A percentile compares a stretch with the other conserved stretches of the same genome.
Evolutionary conservation across 768 basidiomycete species (phyloP).

Genomic region (Boletus huronensis): DNA sequence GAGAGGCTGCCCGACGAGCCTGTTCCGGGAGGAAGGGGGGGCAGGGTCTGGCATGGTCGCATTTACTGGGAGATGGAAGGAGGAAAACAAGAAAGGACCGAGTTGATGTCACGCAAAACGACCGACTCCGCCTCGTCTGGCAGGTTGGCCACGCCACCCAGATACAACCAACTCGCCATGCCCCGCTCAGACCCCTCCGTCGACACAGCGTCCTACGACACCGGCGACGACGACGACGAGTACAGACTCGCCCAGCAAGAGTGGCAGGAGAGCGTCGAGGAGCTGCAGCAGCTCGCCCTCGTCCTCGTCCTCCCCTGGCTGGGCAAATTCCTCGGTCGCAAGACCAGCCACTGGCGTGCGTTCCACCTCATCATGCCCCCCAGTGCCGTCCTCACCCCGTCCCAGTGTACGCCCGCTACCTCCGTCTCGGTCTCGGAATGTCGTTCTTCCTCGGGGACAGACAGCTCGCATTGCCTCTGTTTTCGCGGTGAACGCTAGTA

Average conservation of each 20-base stretch:
- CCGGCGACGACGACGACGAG: slow-evolving; percentile 63
- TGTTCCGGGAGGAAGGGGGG: slow-evolving; percentile 34
- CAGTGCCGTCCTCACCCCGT: slow-evolving; percentile 10
- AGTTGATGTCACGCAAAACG: slow-evolving; percentile 7
- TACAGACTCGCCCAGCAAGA: slow-evolving; percentile 78
- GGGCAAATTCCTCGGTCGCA: slow-evolving; percentile 85
- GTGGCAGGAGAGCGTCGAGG: slow-evolving; percentile 88
- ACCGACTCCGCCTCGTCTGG: background rate
- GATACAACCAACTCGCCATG: slow-evolving; percentile 43
- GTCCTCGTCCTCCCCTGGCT: slow-evolving; percentile 81
- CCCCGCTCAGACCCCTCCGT: slow-evolving; percentile 58
- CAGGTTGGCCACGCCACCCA: slow-evolving; percentile 19
- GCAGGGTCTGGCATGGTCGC: slow-evolving; percentile 50
- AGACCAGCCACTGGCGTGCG: slow-evolving; percentile 84
- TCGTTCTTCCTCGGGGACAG: slow-evolving; percentile 57
- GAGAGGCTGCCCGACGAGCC: slow-evolving; percentile 73
- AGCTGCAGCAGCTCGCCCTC: slow-evolving; percentile 77
- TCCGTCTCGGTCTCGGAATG: slow-evolving; percentile 57
- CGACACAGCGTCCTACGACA: slow-evolving; percentile 56
- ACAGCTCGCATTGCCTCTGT: slow-evolving; percentile 8
- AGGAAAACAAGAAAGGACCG: slow-evolving; percentile 9
- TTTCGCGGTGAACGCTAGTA: slow-evolving; percentile 17
- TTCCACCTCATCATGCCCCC: slow-evolving; percentile 14
- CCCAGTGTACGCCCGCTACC: slow-evolving; percentile 68
- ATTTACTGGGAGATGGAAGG: slow-evolving; percentile 34